A percentile compares a stretch with the other conserved stretches of the same genome.
Conservation (phyloP, 2,329 filamentous ascomycete species). For the Penicillium polonicum region DNA sequence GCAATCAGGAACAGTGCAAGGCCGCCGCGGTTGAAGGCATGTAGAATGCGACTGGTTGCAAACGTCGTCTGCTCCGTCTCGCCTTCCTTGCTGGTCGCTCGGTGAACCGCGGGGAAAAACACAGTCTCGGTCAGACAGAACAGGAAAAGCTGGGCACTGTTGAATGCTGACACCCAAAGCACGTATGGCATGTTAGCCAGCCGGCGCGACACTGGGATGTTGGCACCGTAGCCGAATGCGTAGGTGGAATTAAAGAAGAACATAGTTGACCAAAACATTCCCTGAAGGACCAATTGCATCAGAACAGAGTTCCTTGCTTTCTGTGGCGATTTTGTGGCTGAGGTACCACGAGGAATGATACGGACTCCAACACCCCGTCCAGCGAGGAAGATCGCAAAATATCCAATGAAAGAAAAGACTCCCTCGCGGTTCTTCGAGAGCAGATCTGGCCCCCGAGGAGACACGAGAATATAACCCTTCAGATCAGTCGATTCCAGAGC, state of each 20-base stretch:
- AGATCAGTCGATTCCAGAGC: conserved; percentile 73
- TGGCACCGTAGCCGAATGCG: conserved; percentile 63
- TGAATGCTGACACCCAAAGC: conserved; percentile 89
- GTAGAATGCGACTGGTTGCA: conserved; percentile 77
- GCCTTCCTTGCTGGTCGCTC: conserved; percentile 50
- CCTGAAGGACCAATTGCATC: conserved; percentile 63
- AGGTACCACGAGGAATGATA: conserved; percentile 65
- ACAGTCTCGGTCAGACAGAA: conserved; percentile 76
- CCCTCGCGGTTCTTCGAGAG: conserved; percentile 92
- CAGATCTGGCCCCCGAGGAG: conserved; percentile 69
- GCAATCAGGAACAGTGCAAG: conserved; percentile 80
- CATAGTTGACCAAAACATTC: conserved; percentile 65
- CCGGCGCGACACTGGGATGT: conserved; percentile 75
- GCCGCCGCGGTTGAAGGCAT: conserved; percentile 85
- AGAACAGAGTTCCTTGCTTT: conserved; percentile 57
- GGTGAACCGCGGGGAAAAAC: conserved; percentile 72
- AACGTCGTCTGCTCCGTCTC: conserved; percentile 65
- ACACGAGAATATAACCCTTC: conserved; percentile 78
- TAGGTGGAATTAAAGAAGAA: conserved; percentile 70
- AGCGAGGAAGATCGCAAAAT: conserved; percentile 89
- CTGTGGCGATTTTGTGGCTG: conserved; percentile 44
- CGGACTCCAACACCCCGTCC: conserved; percentile 81
- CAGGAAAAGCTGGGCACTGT: conserved; percentile 74
- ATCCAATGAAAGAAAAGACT: conserved; percentile 91
- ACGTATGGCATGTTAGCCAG: conserved; percentile 93